These are phyloP conservation scores for Rugonectria rugulosa DNA, from an alignment of 2,329 filamentous ascomycete species.

Conservation along the genomic window DNA sequence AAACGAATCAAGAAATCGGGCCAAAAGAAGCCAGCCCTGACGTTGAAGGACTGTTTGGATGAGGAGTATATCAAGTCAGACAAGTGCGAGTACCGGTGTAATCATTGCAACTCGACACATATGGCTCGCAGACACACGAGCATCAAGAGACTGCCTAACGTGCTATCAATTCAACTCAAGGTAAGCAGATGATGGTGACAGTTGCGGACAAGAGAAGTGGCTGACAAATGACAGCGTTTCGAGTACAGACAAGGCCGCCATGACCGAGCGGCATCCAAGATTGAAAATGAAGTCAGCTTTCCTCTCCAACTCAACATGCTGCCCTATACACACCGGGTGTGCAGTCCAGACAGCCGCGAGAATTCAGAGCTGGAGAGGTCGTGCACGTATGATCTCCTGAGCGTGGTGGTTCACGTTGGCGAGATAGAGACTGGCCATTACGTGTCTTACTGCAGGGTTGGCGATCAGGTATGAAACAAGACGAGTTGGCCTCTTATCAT, in stretches of 20 bases:
- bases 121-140: conserved; percentile 85
- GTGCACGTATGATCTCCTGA: conserved; percentile 85
- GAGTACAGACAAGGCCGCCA: conserved; percentile 73
- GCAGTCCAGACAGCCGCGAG: conserved; percentile 57
- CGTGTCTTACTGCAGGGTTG: conserved; percentile 85
- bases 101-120: conserved; percentile 78
- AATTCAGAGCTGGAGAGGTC: conserved; percentile 67
- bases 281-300: conserved; percentile 86
- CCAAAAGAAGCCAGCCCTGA: conserved; percentile 53
- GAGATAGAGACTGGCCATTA: conserved; percentile 94
- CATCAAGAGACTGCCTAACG: conserved; percentile 85
- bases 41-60: conserved; percentile 77
- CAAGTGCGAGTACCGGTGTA: conserved; percentile 88
- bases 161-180: conserved; percentile 92
- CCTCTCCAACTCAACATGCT: conserved; percentile 88
- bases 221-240: conserved; percentile 60
- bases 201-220: neutral
- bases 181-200: conserved; percentile 52
- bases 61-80: conserved; percentile 88
- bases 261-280: conserved; percentile 80
- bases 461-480: conserved; percentile 63
- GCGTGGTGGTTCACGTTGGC: conserved; percentile 91
- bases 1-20: conserved; percentile 65
- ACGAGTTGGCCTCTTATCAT: conserved; percentile 8
- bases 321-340: conserved; percentile 80